Base-by-base conservation (phyloP, 2,329 filamentous ascomycete species). In the Karstenula rhodostoma region DNA sequence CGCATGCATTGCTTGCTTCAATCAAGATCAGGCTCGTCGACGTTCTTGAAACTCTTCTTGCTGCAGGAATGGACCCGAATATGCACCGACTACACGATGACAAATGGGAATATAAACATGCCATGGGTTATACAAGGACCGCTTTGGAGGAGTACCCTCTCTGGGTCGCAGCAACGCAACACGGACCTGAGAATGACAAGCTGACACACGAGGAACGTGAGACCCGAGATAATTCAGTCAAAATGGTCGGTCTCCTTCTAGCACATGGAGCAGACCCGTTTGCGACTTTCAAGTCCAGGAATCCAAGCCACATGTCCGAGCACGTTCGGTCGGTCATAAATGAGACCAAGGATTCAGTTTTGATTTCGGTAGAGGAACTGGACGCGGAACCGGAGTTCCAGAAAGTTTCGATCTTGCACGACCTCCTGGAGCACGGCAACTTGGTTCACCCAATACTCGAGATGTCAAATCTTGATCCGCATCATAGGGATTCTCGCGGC, bases 371-470 rank as follows among this genome's bases (percentile, higher is more conserved):
- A 15, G 17, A 33, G 10, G 40, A 23, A 35, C 15, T 23, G 23
- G 44, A 17, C n/a, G 23, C 44, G 29, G n/a, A 56, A 23, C 7
- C 15, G 32, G 33, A 54, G 33, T 27, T 48, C 19, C 50, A 59
- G 1, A 52, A 17, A 7, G 33, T 37, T 50, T 59, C 55, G 3
- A 25, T 65, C 15, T 15, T 65, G 17, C 63, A 65, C 42, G 40
- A 59, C 8, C 54, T 63, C n/a, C 35, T 61, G 13, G 19, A 40
- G 32, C 15, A 37, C 7, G 43, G 50, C 33, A 35, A 32, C 4
- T 23, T 65, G 12, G 50, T 65, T 3, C 49, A 60, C n/a, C 52
- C 60, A 15, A 48, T 62, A n/a, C 53, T 62, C 10, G 19, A n/a
- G 1, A 10, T 40, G 6, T 17, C 37, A 4, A 32, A 48, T 23